Base-by-base conservation (phyloP, 2,329 filamentous ascomycete species). In the Scedosporium apiospermum region DNA sequence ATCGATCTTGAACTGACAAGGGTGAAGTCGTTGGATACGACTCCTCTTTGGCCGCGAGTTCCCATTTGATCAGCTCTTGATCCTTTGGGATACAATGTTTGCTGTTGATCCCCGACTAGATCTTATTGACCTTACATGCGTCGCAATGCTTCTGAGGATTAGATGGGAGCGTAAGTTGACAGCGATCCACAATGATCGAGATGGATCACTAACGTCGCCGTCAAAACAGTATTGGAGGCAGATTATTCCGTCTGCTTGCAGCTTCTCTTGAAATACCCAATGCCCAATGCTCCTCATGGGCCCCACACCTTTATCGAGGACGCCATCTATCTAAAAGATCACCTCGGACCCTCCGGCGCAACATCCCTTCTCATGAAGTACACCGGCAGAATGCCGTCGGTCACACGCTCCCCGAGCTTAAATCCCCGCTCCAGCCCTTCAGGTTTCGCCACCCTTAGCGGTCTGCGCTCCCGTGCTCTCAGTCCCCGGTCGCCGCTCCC, bases 1-100 rank as follows among this genome's bases (percentile, higher is more conserved):
- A 30, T 58, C 30, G 7, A 34, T 34, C 4, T 58, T 2, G 9
- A 34, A 34, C 60, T 61, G 26, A 64, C 16, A 26, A 26, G n/a
- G 1, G 1, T 58, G 16, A 51, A 93, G 90, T 66, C 91, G 95
- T 63, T 99, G 95, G 95, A 89, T 98, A 63, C 86, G 95, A 30
- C 83, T 99, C 1, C 77, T 99, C 0, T 98, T 98, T 70, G 93
- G 93, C 58, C 85, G 95, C 67, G 95, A 99, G 72, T 98, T 97
- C 68, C 86, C 91, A 0, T 96, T 98, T 65, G 86, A 93, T 62
- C 86, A 96, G 65, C 82, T 93, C 49, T 82, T 99, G 44, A 78
- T 85, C 23, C 82, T 99, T 63, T 99, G 95, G 95, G 95, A 99
- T 75, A 83, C 88, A 6, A 80, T 99, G 1, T 96, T 99, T 71